Evolutionary conservation across 148 eudicot species (phyloP), one percentile per base, ranked within the genome.

Genomic region (Rhododendron griersonianum): DNA sequence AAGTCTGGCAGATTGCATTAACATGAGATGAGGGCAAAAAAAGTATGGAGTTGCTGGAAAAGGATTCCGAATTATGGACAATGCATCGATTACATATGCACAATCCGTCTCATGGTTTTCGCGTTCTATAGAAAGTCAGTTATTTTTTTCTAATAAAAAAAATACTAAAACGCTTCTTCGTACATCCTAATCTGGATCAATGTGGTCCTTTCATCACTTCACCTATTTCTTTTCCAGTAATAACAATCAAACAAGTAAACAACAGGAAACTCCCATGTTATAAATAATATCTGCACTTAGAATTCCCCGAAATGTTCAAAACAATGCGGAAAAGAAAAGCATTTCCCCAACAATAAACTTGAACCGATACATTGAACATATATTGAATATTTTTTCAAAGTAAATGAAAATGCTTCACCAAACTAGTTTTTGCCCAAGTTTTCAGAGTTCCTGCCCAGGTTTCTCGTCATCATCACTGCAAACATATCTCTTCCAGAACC

Each of bases 401-500:
- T 9, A 45, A 44, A 4, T 21, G 33, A 78, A 11, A 78, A 9
- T 47, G 28, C n/a, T 9, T 53, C 39, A 1, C 83, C 83, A 80
- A 50, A 14, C 63, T 7, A 35, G 61, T 81, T 55, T 57, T 23
- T 81, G 69, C 83, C 30, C 35, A 23, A 35, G 59, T 51, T 51
- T 16, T 80, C 41, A 80, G 11, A 3, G 41, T 80, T 50, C 23
- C 55, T 47, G 28, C 45, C 6, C 83, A 2, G 48, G 65, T 28
- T 83, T 65, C 30, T 71, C 37, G 23, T 35, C 76, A 18, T 67
- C 33, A 0, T 33, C 67, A 6, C 61, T 16, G 23, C 47, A 19
- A 2, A 76, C 85, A 47, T 69, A 84, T 21, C 85, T 90, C 86
- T 93, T 95, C 99, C 99, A 97, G 84, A 88, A 94, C 98, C 98